Percentiles rank a stretch among this genome's conserved stretches.
Conservation (phyloP, 2,329 filamentous ascomycete genomes). For the Trematosphaeria pertusa region DNA sequence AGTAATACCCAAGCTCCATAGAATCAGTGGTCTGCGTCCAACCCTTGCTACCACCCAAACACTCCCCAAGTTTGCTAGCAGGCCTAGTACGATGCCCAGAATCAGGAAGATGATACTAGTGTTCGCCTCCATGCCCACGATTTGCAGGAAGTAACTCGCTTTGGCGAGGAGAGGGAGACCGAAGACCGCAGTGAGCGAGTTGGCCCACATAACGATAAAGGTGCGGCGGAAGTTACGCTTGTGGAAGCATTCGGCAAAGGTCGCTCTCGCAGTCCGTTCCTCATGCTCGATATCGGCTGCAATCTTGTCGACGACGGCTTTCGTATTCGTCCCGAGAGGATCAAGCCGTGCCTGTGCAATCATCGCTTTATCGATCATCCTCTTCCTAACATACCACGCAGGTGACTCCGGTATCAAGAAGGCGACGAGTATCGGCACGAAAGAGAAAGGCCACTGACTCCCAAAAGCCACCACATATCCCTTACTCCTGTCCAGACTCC, state of each 20-base stretch:
- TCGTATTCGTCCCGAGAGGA: constrained; percentile 44
- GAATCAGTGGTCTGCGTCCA: constrained; percentile 50
- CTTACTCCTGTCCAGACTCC: constrained; percentile 31
- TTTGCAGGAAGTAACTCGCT: constrained; percentile 43
- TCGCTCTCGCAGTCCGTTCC: constrained; percentile 25
- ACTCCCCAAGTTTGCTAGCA: constrained; percentile 53
- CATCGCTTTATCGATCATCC: constrained; percentile 49
- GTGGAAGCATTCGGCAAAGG: constrained; percentile 46
- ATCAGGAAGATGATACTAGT: constrained; percentile 54
- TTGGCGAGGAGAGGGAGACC: constrained; percentile 46
- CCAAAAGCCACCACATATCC: constrained; percentile 54
- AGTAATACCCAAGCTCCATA: constrained; percentile 43
- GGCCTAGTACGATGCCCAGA: constrained; percentile 54
- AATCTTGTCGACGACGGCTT: constrained; percentile 35
- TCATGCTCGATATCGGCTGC: constrained; percentile 33
- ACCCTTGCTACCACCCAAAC: constrained; percentile 55
- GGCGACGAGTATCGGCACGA: constrained; percentile 52
- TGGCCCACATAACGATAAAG: constrained; percentile 46
- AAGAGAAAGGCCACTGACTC: constrained; percentile 55
- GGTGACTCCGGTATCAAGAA: constrained; percentile 61
- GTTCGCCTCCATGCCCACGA: constrained; percentile 37
- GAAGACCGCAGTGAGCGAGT: constrained; percentile 41
- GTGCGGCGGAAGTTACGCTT: constrained; percentile 45
- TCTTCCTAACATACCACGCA: constrained; percentile 55
- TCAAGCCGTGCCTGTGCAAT: constrained; percentile 60